Evolutionary conservation across 352 stramenopile species (phyloP), one percentile per base, ranked within the genome.

Genomic region (Globisporangium orthogonon): DNA sequence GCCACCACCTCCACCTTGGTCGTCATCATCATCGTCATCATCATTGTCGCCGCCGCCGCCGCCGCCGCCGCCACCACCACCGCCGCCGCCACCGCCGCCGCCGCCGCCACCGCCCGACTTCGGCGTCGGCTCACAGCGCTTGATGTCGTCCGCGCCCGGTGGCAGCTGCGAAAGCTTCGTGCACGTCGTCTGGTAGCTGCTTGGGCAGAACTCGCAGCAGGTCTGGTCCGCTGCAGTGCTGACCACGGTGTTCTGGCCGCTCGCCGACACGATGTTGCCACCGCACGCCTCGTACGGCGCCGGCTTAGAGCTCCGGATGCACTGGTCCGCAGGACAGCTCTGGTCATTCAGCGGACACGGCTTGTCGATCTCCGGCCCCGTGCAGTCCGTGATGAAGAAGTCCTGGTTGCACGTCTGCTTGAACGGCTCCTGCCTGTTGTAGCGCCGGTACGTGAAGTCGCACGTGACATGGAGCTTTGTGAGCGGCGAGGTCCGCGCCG

Each of bases 311-410:
- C 67, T 49, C 7, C 52, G 62, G 2, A 58, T 57, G 51, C 72
- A 78, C 18, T 58, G 61, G 18, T 74, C 63, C 29, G 66, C 74
- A 40, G 63, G 18, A 30, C 79, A 87, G 1, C 60, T 52, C 31
- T 65, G 62, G 1, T 73, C 59, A 3, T 65, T 37, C 28, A 56
- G 50, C 28, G 28, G 39, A 15, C 49, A 56, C n/a, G 56, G 67
- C 28, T 54, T 41, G 50, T 86, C 74, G 52, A 85, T 82, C 3
- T 60, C 66, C 4, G 78, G 77, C 0, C 50, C 56, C 29, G 80
- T 72, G 59, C 82, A 91, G 66, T 87, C 79, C 14, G 59, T 70
- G 60, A 89, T 79, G 4, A 65, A 63, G 56, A 91, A 87, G 39
- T 73, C 66, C 13, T 73, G 65, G 45, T 60, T 52, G 56, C 77